Evolutionary conservation across 2,329 filamentous ascomycete genomes (phyloP).

Genomic region (Domatiomyces globalis): DNA sequence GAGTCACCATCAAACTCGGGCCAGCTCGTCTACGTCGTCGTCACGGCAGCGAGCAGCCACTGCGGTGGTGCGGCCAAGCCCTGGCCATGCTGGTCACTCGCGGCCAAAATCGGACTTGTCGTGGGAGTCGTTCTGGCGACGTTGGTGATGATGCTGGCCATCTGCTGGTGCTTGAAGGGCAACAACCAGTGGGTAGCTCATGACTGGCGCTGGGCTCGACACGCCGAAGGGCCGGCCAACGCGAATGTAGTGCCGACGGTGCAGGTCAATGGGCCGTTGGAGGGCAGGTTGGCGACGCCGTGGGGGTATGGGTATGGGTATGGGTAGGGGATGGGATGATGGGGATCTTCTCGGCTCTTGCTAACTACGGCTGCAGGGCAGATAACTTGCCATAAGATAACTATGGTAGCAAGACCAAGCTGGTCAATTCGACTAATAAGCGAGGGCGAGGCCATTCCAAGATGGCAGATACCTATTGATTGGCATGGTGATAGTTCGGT

Average conservation of each 20-base stretch:
- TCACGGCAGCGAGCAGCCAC: neutral
- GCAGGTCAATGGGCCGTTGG: slow-evolving; percentile 6
- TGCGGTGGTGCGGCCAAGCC: neutral
- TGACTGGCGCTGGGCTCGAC: slow-evolving; percentile 4
- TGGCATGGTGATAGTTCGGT: too few species aligned
- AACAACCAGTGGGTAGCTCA: slow-evolving; percentile 15
- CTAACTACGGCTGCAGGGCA: too few species aligned
- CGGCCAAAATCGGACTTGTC: slow-evolving; percentile 20
- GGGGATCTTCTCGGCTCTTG: too few species aligned
- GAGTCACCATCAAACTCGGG: neutral
- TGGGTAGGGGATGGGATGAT: neutral
- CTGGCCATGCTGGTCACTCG: slow-evolving; percentile 14
- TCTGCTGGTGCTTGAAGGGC: slow-evolving; percentile 8
- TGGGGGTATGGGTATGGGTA: slow-evolving; percentile 1
- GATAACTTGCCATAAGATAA: too few species aligned
- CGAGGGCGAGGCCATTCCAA: too few species aligned
- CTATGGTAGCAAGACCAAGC: too few species aligned
- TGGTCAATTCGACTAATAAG: too few species aligned
- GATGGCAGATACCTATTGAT: too few species aligned
- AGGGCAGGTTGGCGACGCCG: neutral
- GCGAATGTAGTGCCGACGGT: slow-evolving; percentile 6
- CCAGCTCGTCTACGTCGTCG: slow-evolving; percentile 8
- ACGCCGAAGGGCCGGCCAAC: neutral
- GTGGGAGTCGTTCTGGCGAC: slow-evolving; percentile 18
- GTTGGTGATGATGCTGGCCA: slow-evolving; percentile 15